Conservation (phyloP, 2,329 filamentous ascomycete genomes). For the Chaetomiaceae sp. region DNA sequence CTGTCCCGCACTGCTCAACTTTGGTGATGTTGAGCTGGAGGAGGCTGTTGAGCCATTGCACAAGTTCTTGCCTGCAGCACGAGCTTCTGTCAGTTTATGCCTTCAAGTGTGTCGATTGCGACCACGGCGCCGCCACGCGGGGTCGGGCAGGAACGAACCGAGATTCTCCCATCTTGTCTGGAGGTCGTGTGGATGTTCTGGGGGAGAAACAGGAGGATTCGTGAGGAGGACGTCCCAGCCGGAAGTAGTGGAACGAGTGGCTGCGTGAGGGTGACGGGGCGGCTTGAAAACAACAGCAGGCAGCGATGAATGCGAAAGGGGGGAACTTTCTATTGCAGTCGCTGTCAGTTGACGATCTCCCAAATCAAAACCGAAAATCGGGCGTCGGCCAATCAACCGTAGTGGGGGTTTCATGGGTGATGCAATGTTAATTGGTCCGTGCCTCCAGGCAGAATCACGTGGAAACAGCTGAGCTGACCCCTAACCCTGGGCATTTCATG, state of each 20-base stretch:
- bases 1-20: constrained; percentile 97
- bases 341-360: constrained; percentile 22
- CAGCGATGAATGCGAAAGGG: constrained; percentile 13
- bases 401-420: constrained; percentile 24
- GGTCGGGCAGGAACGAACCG: constrained; percentile 31
- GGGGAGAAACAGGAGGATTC: constrained; percentile 4
- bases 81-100: constrained; percentile 15
- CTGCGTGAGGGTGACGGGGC: neutral
- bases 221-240: constrained; percentile 6
- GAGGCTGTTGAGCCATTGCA: constrained; percentile 95
- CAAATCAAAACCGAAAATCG: constrained; percentile 24
- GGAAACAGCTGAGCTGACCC: no score
- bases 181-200: constrained; percentile 1
- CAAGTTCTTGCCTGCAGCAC: constrained; percentile 75
- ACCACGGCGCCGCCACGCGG: constrained; percentile 8
- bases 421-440: constrained; percentile 18
- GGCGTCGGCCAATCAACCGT: constrained; percentile 37
- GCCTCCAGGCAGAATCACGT: neutral
- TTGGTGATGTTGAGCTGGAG: constrained; percentile 97
- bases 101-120: neutral
- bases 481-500: no score
- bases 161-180: constrained; percentile 43
- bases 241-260: constrained; percentile 1
- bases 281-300: constrained; percentile 8
- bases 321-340: constrained; percentile 20